Conservation (phyloP, 805 yeast genomes). For the Monosporozyma solicola region DNA sequence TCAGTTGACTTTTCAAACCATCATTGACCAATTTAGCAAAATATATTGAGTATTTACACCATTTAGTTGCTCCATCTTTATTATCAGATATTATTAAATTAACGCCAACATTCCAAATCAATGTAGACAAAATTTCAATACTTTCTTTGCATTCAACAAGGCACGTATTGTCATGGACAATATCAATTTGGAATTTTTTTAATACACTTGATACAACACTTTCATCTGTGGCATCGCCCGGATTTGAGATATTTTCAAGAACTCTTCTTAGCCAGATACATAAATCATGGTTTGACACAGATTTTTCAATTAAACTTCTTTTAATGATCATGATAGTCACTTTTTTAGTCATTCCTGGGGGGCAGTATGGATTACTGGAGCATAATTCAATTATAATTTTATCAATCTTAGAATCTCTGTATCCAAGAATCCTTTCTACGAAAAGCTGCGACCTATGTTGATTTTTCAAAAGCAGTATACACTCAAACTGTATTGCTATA, state of each 20-base stretch:
- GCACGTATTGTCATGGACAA: background rate
- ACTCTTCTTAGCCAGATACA: conserved; percentile 28
- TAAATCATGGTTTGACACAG: conserved; percentile 9
- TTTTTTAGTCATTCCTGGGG: conserved; percentile 12
- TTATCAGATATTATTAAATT: conserved; percentile 18
- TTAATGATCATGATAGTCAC: conserved; percentile 17
- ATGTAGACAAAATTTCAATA: conserved; percentile 31
- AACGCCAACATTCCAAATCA: conserved; percentile 35
- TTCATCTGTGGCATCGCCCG: background rate
- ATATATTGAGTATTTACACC: conserved; percentile 26
- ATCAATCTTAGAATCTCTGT: background rate
- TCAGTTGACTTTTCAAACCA: conserved; percentile 19
- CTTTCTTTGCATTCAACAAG: conserved; percentile 16
- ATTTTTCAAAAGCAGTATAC: conserved; percentile 14
- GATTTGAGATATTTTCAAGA: conserved; percentile 8
- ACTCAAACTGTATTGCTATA: conserved; percentile 19
- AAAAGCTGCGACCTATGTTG: background rate
- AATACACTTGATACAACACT: background rate
- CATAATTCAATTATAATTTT: conserved; percentile 7
- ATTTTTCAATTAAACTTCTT: conserved; percentile 14
- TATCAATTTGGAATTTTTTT: background rate
- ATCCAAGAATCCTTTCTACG: background rate
- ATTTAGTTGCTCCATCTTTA: conserved; percentile 14
- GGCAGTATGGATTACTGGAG: conserved; percentile 1
- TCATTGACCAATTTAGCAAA: conserved; percentile 22